These are phyloP conservation scores for Parasarocladium wereldwijsianum DNA, from an alignment of 2,329 filamentous ascomycete genomes.

Conservation along the genomic window DNA sequence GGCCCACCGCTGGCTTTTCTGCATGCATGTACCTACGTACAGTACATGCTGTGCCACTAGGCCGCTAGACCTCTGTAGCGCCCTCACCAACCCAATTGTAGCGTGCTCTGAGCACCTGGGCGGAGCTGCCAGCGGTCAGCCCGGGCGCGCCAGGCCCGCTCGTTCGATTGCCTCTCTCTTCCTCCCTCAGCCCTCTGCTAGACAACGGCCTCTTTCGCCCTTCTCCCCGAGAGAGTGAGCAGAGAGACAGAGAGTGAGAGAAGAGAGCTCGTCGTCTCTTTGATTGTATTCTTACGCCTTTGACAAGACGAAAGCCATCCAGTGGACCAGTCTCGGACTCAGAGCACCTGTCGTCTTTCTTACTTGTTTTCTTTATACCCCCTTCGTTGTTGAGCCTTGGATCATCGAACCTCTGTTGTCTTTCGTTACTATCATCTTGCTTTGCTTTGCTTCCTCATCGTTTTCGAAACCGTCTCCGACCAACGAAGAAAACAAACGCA, in stretches of 20 bases:
- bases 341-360: not conserved
- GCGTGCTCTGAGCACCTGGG: too few relatives aligned
- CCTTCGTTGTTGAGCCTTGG: not conserved
- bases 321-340: not conserved
- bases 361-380: not conserved
- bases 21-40: too few relatives aligned
- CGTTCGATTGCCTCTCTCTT: too few relatives aligned
- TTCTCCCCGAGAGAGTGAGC: not conserved
- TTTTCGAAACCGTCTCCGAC: not conserved
- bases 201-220: conserved; percentile 1
- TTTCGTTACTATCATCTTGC: not conserved
- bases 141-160: too few relatives aligned
- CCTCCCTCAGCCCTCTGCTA: too few relatives aligned
- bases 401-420: not conserved
- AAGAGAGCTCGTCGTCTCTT: not conserved
- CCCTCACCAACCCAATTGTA: too few relatives aligned
- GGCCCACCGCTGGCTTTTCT: too few relatives aligned
- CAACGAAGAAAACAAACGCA: conserved; percentile 1
- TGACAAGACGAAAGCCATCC: not conserved
- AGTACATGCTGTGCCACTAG: too few relatives aligned
- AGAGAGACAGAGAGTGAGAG: not conserved
- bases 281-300: too few relatives aligned
- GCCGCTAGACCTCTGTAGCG: too few relatives aligned
- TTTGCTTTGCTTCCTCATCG: conserved; percentile 3
- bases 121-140: too few relatives aligned